These are phyloP conservation scores for Phytophthora meadii DNA, from an alignment of 352 stramenopile genomes.

Conservation along the genomic window DNA sequence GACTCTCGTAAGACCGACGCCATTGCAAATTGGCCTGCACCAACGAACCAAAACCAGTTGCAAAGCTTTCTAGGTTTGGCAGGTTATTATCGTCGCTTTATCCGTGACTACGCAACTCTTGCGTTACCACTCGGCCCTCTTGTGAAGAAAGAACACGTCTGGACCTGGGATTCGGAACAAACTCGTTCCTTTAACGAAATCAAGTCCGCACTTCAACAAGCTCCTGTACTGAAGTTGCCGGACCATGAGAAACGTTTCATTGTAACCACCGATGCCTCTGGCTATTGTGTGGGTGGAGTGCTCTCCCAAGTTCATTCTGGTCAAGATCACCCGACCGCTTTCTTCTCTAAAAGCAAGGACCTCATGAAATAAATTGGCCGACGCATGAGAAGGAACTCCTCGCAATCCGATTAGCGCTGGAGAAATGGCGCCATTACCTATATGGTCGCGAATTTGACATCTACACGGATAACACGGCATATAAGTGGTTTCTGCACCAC, in stretches of 20 bases:
- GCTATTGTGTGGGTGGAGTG: constrained; percentile 14
- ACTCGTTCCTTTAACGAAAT: constrained; percentile 17
- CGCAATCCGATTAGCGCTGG: constrained; percentile 22
- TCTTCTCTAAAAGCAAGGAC: no score
- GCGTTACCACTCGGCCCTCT: constrained; percentile 32
- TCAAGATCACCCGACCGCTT: no score
- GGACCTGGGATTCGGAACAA: constrained; percentile 21
- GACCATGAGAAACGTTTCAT: constrained; percentile 33
- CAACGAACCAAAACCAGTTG: constrained; percentile 17
- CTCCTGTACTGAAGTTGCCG: constrained; percentile 21
- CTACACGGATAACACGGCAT: not conserved
- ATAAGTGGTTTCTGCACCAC: no score
- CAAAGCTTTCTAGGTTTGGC: constrained; percentile 36
- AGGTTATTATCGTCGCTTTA: constrained; percentile 43
- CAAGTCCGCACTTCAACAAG: constrained; percentile 29
- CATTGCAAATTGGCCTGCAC: constrained; percentile 21
- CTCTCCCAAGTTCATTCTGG: no score
- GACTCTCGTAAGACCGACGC: constrained; percentile 32
- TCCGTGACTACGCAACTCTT: constrained; percentile 25
- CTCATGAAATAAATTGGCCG: no score
- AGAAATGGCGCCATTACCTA: constrained; percentile 24
- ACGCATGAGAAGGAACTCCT: no score
- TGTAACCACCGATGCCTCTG: constrained; percentile 42
- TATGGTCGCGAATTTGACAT: constrained; percentile 13
- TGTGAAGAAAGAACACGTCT: constrained; percentile 24